phyloP scores from a whole-genome alignment of 163 green algal species.

The Smithsoniella earleae region DNA sequence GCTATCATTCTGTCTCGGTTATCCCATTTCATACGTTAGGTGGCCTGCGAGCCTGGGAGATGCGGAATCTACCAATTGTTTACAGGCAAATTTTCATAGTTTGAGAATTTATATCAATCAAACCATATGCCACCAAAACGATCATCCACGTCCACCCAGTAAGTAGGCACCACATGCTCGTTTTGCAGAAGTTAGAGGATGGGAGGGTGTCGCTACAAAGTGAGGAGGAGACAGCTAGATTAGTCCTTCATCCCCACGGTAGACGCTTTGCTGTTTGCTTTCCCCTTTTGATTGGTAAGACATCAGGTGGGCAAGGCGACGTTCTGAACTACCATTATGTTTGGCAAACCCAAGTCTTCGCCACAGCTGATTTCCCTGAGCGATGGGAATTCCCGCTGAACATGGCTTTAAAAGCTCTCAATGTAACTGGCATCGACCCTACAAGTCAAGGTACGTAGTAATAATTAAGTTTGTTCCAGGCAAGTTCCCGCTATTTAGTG shows the following conservation, averaged over 20 bases:
- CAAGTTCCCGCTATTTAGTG: not conserved
- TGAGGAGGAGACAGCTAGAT: slow-evolving; percentile 21
- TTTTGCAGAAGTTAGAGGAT: slow-evolving; percentile 21
- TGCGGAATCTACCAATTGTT: not conserved
- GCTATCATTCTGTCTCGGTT: not conserved
- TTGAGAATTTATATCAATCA: too few species aligned
- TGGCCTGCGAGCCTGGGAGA: not conserved
- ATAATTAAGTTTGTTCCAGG: not conserved
- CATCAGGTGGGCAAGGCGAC: too few species aligned
- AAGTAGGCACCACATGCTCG: too few species aligned
- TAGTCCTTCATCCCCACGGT: slow-evolving; percentile 20
- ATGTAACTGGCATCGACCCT: not conserved
- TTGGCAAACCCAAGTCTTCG: slow-evolving; percentile 27
- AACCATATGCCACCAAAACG: too few species aligned
- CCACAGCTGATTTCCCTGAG: slow-evolving; percentile 5
- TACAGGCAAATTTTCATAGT: too few species aligned
- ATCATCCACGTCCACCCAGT: too few species aligned
- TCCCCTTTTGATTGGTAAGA: slow-evolving; percentile 21
- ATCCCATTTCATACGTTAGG: slow-evolving; percentile 15
- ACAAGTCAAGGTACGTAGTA: too few species aligned
- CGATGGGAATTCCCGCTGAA: slow-evolving; percentile 10
- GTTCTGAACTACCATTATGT: not conserved
- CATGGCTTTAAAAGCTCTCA: not conserved
- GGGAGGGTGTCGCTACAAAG: slow-evolving; percentile 6
- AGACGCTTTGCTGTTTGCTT: slow-evolving; percentile 26